phyloP scores from a whole-genome alignment of 768 basidiomycete species.

The Hericium coralloides region DNA sequence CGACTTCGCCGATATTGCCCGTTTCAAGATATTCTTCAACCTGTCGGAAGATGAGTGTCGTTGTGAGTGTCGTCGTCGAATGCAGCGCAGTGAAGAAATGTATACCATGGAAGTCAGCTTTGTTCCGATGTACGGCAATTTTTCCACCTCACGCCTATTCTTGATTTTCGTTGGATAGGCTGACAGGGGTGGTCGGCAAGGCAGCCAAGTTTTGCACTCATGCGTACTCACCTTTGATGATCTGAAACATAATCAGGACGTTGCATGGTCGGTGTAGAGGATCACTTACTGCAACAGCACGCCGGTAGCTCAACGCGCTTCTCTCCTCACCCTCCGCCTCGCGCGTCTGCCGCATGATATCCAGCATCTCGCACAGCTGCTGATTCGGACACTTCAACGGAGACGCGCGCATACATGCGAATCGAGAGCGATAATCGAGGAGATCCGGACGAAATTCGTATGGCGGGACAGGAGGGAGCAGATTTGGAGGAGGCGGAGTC shows the following conservation, averaged over 20 bases:
- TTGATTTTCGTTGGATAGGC: constrained; percentile 26
- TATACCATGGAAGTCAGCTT: constrained; percentile 28
- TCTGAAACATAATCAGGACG: constrained; percentile 19
- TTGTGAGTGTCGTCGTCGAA: neutral
- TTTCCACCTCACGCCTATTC: constrained; percentile 16
- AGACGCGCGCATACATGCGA: constrained; percentile 54
- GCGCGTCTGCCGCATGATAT: constrained; percentile 46
- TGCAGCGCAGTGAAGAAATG: neutral
- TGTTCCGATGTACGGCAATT: constrained; percentile 29
- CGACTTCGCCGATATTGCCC: constrained; percentile 51
- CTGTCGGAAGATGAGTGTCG: constrained; percentile 23
- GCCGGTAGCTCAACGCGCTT: constrained; percentile 63
- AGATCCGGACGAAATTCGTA: constrained; percentile 11
- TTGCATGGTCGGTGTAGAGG: neutral
- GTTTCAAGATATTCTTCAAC: constrained; percentile 51
- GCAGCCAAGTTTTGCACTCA: neutral
- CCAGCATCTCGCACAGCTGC: constrained; percentile 45
- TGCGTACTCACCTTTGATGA: constrained; percentile 34
- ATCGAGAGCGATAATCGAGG: constrained; percentile 29
- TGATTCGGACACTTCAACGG: constrained; percentile 69
- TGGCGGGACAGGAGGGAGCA: constrained; percentile 16
- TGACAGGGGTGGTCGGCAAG: constrained; percentile 3
- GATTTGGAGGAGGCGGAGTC: constrained; percentile 14
- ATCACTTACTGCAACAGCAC: constrained; percentile 56
- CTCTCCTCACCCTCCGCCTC: constrained; percentile 58